phyloP scores from a whole-genome alignment of 208 protist genomes.

The Crithidia brevicula region DNA sequence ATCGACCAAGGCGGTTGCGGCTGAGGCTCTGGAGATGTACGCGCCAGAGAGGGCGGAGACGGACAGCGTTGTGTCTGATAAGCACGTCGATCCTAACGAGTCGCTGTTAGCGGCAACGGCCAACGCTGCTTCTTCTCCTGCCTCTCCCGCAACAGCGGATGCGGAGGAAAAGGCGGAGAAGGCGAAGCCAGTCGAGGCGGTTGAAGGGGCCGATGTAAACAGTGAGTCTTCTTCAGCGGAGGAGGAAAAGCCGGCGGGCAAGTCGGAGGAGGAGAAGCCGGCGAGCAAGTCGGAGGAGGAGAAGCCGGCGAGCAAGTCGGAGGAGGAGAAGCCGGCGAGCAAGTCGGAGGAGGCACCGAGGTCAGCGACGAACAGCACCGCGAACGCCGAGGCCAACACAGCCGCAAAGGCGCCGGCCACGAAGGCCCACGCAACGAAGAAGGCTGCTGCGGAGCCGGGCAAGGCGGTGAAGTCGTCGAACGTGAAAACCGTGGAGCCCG shows the following conservation, averaged over 20 bases:
- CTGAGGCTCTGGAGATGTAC: slow-evolving; percentile 14
- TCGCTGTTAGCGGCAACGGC: background rate
- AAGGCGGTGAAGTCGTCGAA: background rate
- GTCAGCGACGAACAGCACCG: background rate
- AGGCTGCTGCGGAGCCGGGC: background rate
- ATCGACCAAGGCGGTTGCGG: slow-evolving; percentile 14
- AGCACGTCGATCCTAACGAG: slow-evolving; percentile 8
- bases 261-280: background rate
- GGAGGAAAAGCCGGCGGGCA: slow-evolving; percentile 5
- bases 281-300: background rate
- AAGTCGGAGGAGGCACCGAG: background rate
- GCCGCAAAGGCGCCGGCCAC: background rate
- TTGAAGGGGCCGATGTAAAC: background rate
- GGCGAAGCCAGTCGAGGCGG: background rate
- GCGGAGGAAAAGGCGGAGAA: background rate
- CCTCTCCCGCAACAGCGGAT: too few species aligned
- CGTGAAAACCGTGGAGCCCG: background rate
- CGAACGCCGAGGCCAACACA: background rate
- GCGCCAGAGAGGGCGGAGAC: background rate
- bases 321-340: background rate
- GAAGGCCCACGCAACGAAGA: background rate
- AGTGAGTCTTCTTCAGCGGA: slow-evolving; percentile 7
- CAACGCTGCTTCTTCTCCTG: too few species aligned
- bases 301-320: background rate
- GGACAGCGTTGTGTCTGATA: background rate